Conservation (phyloP, 352 stramenopile species). For the Phytophthora cajani region DNA sequence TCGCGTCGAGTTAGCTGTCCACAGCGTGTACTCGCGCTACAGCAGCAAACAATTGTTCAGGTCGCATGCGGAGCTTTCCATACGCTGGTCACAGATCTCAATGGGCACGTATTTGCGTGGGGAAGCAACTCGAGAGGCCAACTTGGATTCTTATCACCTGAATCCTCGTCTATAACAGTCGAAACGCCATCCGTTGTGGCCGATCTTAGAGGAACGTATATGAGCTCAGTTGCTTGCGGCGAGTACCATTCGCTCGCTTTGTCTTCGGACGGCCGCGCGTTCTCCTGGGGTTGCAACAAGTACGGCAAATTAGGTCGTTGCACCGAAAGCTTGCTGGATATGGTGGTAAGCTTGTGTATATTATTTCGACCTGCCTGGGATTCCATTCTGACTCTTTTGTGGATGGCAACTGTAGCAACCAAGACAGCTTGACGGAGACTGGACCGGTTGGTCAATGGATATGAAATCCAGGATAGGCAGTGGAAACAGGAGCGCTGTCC, state of each 20-base stretch:
- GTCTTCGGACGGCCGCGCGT: slow-evolving; percentile 65
- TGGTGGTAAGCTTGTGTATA: slow-evolving; percentile 38
- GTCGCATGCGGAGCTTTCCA: slow-evolving; percentile 79
- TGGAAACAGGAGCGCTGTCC: slow-evolving; percentile 40
- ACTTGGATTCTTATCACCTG: slow-evolving; percentile 47
- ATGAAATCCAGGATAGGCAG: slow-evolving; percentile 27
- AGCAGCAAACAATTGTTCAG: slow-evolving; percentile 50
- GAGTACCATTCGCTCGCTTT: slow-evolving; percentile 79
- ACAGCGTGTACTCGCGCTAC: slow-evolving; percentile 41
- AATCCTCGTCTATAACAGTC: slow-evolving; percentile 29
- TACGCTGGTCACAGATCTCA: slow-evolving; percentile 68
- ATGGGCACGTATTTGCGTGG: slow-evolving; percentile 81
- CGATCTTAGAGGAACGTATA: slow-evolving; percentile 63
- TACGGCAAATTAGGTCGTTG: slow-evolving; percentile 65
- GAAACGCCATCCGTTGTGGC: slow-evolving; percentile 44
- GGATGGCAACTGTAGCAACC: slow-evolving; percentile 48
- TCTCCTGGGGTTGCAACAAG: slow-evolving; percentile 79
- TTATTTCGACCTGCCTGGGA: background rate
- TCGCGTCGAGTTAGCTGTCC: slow-evolving; percentile 48
- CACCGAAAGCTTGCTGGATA: slow-evolving; percentile 46
- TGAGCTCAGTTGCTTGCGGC: slow-evolving; percentile 68
- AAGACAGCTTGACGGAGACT: slow-evolving; percentile 40
- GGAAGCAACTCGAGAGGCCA: slow-evolving; percentile 65
- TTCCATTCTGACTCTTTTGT: slow-evolving; percentile 11
- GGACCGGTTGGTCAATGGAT: slow-evolving; percentile 50